Evolutionary conservation across 768 basidiomycete species (phyloP).

Genomic region (Clitopilus hobsonii): DNA sequence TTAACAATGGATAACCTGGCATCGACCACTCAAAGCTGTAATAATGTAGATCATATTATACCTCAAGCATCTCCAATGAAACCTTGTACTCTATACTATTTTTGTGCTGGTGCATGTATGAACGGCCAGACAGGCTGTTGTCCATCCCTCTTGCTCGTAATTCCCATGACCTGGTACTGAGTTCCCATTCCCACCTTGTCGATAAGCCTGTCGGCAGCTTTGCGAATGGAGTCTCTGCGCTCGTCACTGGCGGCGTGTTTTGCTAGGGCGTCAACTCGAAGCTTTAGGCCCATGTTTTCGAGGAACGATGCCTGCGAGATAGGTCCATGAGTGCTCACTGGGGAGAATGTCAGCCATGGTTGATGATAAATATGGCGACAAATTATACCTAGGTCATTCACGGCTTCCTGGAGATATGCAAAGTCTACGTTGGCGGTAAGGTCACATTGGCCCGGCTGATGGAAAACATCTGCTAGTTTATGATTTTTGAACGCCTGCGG

Average conservation of each 20-base stretch:
- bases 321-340: conserved; percentile 55
- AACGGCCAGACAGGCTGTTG: conserved; percentile 28
- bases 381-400: conserved; percentile 47
- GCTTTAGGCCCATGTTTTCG: conserved; percentile 64
- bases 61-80: too few relatives aligned
- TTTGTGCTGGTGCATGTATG: conserved; percentile 10
- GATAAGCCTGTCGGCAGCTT: conserved; percentile 66
- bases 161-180: conserved; percentile 80
- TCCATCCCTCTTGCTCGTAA: conserved; percentile 21
- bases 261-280: conserved; percentile 63
- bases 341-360: not conserved
- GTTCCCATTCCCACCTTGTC: conserved; percentile 82
- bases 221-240: conserved; percentile 45
- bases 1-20: too few relatives aligned
- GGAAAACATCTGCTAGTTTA: conserved; percentile 78
- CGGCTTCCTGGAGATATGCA: conserved; percentile 76
- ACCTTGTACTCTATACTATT: not conserved
- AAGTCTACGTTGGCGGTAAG: conserved; percentile 98
- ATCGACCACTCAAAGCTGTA: too few relatives aligned
- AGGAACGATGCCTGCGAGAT: conserved; percentile 77
- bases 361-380: not conserved
- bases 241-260: conserved; percentile 44
- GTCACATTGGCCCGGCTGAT: conserved; percentile 83
- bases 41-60: too few relatives aligned
- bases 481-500: conserved; percentile 89